Evolutionary conservation across 768 basidiomycete genomes (phyloP), one percentile per base, ranked within the genome.

Genomic region (Suillus bovinus): DNA sequence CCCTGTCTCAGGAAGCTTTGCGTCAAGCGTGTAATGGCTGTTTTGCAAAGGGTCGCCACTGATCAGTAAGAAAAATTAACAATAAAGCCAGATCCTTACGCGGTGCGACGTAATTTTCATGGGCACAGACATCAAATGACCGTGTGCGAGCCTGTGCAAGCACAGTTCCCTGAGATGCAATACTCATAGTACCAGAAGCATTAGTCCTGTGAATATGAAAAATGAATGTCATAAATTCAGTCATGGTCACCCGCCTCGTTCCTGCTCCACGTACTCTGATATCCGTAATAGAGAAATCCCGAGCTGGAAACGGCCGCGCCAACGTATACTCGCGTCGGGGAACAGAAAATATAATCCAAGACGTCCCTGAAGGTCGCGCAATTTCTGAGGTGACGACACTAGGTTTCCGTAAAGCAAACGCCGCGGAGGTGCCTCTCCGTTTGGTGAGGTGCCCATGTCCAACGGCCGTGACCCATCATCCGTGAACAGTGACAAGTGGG

Each of bases 291-390:
- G 80, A 56, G 84, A 87, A 60, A 94, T 82, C 58, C 86, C 84
- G 60, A 96, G 80, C 69, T 86, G 84, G 77, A 88, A 97, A 20
- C 81, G 83, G 9, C 94, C 94, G 29, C 84, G 81, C 79, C 84
- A 84, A 20, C 92, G 84, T 61, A 96, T 86, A 72, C 92, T 93
- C 68, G 93, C 92, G 74, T 97, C 94, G 8, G 94, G 89, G 70
- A 96, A 97, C 59, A 94, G 76, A 69, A 97, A 95, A 74, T 91
- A 95, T 50, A 92, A 79, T n/a, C 94, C 90, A 68, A 82, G 80
- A 56, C 88, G 86, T 61, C 92, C 92, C 72, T 91, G 86, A 42
- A 90, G 81, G 73, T 96, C 91, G 64, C 89, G 85, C 69, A 94
- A 78, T 56, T 88, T 84, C 52, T 95, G 88, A 6, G 93, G 84